Evolutionary conservation across 2,329 filamentous ascomycete species (phyloP), one percentile per base, ranked within the genome.

Genomic region (Fusarium sp.): DNA sequence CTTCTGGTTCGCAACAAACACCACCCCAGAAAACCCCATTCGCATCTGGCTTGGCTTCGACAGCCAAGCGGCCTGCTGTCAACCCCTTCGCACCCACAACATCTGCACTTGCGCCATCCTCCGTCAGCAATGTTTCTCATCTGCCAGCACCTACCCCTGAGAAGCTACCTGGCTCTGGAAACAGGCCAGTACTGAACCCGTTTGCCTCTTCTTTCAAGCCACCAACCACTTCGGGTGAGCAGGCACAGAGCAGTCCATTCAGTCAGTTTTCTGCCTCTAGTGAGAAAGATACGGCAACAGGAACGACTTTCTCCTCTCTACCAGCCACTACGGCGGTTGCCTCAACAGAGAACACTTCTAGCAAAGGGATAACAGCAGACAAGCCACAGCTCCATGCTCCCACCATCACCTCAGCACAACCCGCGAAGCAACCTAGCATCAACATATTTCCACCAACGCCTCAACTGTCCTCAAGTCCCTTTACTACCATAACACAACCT

Each of bases 1-100:
- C 52, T 62, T 68, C 72, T 58, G 32, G 60, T 59, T 72, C 67
- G 19, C 77, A 78, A 49, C 68, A 72, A 56, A 30, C 59, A 49
- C 60, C 59, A 49, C 38, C 65, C 30, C 72, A 74, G 32, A 65
- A 69, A 46, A 78, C 69, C 42, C 72, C 78, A 18, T 80, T 81
- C 23, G 49, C 75, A n/a, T 53, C 70, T 33, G 46, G 69, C 23
- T 43, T 66, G 19, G 28, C 67, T 38, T 23, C 62, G 12, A 52
- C 47, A 21, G 8, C 58, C 37, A 52, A 54, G 15, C 59, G 69
- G 44, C 57, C 73, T 32, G 60, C 63, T 40, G 28, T 42, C 61
- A 78, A 75, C 19, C 77, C 73, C 44, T 79, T 78, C 58, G 74
- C 74, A 25, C 25, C 72, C 6, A 33, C 56, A 10, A 56, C 47